Percentiles rank a stretch among this genome's conserved stretches.
Evolutionary conservation across 495 filamentous ascomycete genomes (phyloP).

Genomic region (Penicillium bovifimosum): DNA sequence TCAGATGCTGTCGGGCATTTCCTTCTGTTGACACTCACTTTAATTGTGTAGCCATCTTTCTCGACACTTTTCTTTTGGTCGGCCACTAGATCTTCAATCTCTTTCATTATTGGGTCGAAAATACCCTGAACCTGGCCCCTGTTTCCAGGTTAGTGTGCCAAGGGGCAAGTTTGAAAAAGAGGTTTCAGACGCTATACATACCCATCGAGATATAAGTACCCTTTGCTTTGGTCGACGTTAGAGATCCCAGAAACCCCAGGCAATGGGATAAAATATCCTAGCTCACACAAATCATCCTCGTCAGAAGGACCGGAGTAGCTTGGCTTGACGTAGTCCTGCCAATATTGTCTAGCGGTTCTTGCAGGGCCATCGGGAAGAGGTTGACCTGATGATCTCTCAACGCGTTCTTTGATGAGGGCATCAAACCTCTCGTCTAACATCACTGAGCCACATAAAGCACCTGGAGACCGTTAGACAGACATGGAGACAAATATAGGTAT

Average conservation of each 20-base stretch:
- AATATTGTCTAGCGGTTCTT: slow-evolving; percentile 7
- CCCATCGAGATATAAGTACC: slow-evolving; percentile 18
- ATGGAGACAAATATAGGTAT: not conserved
- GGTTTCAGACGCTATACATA: not conserved
- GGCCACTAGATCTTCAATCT: slow-evolving; percentile 54
- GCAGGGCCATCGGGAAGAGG: not conserved
- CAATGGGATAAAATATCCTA: slow-evolving; percentile 13
- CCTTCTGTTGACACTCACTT: slow-evolving; percentile 7
- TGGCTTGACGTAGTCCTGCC: slow-evolving; percentile 26
- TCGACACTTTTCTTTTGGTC: slow-evolving; percentile 47
- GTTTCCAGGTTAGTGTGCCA: not conserved
- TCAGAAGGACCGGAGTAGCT: slow-evolving; percentile 4
- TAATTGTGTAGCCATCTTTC: not conserved
- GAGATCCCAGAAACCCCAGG: slow-evolving; percentile 16
- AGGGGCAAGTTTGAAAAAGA: not conserved
- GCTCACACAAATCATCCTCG: slow-evolving; percentile 2
- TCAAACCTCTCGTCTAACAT: slow-evolving; percentile 49
- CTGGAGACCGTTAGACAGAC: slow-evolving; percentile 13
- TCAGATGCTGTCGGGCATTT: not conserved
- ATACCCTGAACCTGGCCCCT: slow-evolving; percentile 43
- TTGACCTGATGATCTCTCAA: slow-evolving; percentile 16
- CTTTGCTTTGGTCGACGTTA: slow-evolving; percentile 6
- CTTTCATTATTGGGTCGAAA: slow-evolving; percentile 52
- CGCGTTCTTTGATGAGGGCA: slow-evolving; percentile 32
- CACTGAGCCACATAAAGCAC: slow-evolving; percentile 52